Percentiles rank a stretch among this genome's conserved stretches.
These are phyloP conservation scores for Lasiosphaeria hispida DNA, from an alignment of 495 filamentous ascomycete genomes.

Conservation along the genomic window DNA sequence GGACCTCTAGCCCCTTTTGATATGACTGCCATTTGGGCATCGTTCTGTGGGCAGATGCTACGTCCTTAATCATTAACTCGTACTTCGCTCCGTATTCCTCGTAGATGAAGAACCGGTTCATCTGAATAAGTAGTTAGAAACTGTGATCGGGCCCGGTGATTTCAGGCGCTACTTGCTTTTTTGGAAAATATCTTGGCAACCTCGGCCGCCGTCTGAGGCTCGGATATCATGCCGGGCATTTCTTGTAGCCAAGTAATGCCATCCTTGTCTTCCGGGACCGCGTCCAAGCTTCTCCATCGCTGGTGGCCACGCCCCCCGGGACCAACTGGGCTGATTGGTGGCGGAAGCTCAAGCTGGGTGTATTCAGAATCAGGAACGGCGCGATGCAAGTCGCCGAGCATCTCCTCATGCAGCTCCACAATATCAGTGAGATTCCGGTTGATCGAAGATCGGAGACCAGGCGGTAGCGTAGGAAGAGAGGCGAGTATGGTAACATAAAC, in stretches of 20 bases:
- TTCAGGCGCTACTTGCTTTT: conserved; percentile 52
- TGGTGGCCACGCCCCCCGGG: conserved; percentile 39
- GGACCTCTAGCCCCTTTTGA: conserved; percentile 83
- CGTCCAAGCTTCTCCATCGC: conserved; percentile 60
- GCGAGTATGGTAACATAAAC: conserved; percentile 66
- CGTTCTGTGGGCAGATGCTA: conserved; percentile 63
- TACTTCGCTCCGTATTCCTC: conserved; percentile 87
- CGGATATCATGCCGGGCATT: conserved; percentile 56
- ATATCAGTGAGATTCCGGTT: conserved; percentile 68
- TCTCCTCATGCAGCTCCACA: conserved; percentile 66
- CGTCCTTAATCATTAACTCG: conserved; percentile 74
- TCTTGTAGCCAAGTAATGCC: conserved; percentile 43
- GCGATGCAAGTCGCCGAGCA: conserved; percentile 62
- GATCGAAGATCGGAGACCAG: conserved; percentile 57
- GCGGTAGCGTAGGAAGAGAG: conserved; percentile 55
- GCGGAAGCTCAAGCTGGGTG: conserved; percentile 43
- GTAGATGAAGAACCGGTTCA: conserved; percentile 78
- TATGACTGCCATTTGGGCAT: conserved; percentile 76
- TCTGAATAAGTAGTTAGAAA: conserved; percentile 44
- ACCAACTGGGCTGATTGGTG: conserved; percentile 11
- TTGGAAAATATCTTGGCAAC: conserved; percentile 76
- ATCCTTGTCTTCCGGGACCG: conserved; percentile 51
- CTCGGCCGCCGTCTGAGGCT: conserved; percentile 66
- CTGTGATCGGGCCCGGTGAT: neutral
- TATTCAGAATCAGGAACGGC: conserved; percentile 62